Evolutionary conservation across 1,284 basidiomycete genomes (phyloP).

Genomic region (Cerrena zonata): DNA sequence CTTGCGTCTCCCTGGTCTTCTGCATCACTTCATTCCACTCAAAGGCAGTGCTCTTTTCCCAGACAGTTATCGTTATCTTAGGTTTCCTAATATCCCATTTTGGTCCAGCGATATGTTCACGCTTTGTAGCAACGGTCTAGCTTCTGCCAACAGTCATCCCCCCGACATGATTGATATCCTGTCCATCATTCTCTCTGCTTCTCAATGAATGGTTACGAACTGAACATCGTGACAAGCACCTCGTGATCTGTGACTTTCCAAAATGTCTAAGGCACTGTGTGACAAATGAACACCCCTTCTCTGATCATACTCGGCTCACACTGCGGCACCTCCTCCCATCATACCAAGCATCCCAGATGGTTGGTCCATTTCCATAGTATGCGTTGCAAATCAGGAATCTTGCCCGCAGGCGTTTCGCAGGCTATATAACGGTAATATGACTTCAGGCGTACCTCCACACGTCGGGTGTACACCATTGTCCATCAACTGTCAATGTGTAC

Average conservation of each 20-base stretch:
- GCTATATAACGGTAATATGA: background rate
- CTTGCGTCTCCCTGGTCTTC: no score
- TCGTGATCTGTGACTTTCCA: background rate
- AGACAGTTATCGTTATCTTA: no score
- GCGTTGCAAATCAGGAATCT: background rate
- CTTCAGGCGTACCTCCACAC: background rate
- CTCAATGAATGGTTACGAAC: background rate
- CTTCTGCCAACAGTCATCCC: conserved; percentile 6
- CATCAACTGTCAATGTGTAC: conserved; percentile 16
- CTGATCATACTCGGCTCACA: no score
- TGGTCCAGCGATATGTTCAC: background rate
- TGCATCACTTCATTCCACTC: no score
- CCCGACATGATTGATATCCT: conserved; percentile 11
- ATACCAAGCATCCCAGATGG: background rate
- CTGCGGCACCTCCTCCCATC: background rate
- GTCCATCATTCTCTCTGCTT: conserved; percentile 3
- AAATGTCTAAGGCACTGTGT: background rate
- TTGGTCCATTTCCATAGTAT: background rate
- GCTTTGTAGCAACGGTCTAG: conserved; percentile 1
- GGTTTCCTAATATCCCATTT: no score
- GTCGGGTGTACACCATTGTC: conserved; percentile 3
- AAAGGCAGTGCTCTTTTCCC: no score
- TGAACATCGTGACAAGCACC: background rate
- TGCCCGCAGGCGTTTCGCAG: background rate
- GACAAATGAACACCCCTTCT: background rate